These are phyloP conservation scores for Lolium rigidum DNA, from an alignment of 176 grass and related monocot species.

Conservation along the genomic window DNA sequence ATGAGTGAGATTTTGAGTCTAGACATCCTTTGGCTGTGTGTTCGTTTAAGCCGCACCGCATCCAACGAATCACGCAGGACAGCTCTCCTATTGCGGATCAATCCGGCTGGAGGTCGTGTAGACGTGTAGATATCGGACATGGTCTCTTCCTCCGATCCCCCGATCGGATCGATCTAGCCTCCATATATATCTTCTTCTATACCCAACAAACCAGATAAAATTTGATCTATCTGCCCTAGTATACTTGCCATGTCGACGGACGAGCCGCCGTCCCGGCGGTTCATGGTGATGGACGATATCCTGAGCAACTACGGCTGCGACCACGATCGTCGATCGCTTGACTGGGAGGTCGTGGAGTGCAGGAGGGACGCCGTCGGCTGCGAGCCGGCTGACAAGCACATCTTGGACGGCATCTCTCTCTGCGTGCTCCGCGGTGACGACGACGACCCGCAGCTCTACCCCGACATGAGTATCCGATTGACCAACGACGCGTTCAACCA, in stretches of 20 bases:
- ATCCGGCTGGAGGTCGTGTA: too few species aligned
- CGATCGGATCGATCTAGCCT: too few species aligned
- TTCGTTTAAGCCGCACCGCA: too few species aligned
- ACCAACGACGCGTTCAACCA: not conserved
- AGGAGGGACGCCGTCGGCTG: not conserved
- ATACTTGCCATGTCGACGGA: not conserved
- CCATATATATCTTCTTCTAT: too few species aligned
- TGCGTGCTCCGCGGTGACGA: not conserved
- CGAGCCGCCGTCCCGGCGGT: not conserved
- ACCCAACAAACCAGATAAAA: too few species aligned
- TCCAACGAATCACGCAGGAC: too few species aligned
- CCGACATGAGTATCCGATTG: not conserved
- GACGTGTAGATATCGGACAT: too few species aligned
- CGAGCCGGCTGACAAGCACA: not conserved
- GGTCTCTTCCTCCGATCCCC: too few species aligned
- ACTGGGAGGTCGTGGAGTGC: not conserved
- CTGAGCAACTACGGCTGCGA: not conserved
- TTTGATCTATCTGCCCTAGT: too few species aligned
- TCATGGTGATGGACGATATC: not conserved
- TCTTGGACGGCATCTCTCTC: slow-evolving; percentile 9
- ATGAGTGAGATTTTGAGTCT: too few species aligned
- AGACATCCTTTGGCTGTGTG: too few species aligned
- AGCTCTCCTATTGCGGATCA: too few species aligned
- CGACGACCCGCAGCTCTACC: not conserved
- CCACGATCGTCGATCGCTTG: not conserved